Base-by-base conservation (phyloP, 345 rosid species). In the Lenwebbia sp. region DNA sequence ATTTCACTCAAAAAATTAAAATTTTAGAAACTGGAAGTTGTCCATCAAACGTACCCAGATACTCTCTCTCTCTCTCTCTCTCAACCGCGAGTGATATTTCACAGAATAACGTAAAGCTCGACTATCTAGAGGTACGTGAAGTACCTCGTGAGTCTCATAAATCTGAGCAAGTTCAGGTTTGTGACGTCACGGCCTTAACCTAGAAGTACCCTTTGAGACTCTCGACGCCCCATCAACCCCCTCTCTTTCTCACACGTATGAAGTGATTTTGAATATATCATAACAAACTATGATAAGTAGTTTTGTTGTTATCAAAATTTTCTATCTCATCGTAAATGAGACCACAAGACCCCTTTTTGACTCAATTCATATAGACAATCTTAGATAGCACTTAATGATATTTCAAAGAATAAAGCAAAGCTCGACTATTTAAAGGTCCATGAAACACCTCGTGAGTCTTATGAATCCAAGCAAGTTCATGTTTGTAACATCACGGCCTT, bases 21-120 rank as follows among this genome's bases (percentile, higher is more conserved):
- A 17, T 15, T 30, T 33, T 65, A 8, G 25, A 33, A 65, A 65
- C 6, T 10, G 10, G 30, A 65, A 17, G 40, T 65, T 33, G 44
- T 0, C 44, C 1, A 17, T 8, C 44, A 33, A 17, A 65, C 7
- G 22, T 30, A 14, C 22, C 11, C 22, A 62, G 22, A 60, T 1
- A 9, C 44, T 41, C 44, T 41, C 44, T 41, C 53, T 12, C 33
- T 30, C 76, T 65, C 41, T 30, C 70, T 60, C 3, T 65, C 44
- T 8, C 44, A 0, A 4, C 33, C 19, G 22, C 6, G 2, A 6
- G 4, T 6, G 22, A 30, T 30, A 30, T 7, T 65, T 33, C 21
- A 17, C 5, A 33, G 44, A 65, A 65, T 33, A 33, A 33, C 11
- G 25, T 22, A 33, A 65, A 30, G 12, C 21, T 33, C 5, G 2